Evolutionary conservation across 2,329 filamentous ascomycete species (phyloP).

Genomic region (Exophiala aquamarina): DNA sequence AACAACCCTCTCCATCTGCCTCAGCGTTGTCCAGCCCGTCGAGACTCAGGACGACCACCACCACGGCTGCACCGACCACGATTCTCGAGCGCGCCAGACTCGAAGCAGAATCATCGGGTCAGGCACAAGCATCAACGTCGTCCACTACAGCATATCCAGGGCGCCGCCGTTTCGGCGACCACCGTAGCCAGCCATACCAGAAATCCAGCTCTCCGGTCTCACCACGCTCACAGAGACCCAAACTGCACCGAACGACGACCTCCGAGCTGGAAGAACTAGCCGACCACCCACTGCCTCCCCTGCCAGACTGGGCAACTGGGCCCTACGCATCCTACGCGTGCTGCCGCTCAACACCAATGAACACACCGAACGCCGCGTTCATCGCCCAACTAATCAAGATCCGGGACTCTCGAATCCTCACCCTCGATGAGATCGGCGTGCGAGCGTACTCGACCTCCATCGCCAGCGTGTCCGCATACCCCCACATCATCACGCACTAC

Average conservation of each 20-base stretch:
- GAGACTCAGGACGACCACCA: not conserved
- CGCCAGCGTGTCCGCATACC: conserved; percentile 79
- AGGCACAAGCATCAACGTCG: not conserved
- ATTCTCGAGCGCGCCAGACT: conserved; percentile 58
- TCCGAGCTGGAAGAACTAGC: conserved; percentile 65
- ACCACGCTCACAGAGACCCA: conserved; percentile 36
- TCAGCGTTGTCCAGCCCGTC: not conserved
- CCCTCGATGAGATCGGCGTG: conserved; percentile 74
- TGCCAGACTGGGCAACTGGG: conserved; percentile 69
- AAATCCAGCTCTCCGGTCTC: conserved; percentile 13
- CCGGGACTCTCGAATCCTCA: conserved; percentile 67
- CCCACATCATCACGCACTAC: conserved; percentile 52
- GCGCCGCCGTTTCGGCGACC: conserved; percentile 29
- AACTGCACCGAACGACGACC: conserved; percentile 68
- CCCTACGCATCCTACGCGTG: conserved; percentile 70
- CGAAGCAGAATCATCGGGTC: conserved; percentile 36
- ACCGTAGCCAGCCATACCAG: conserved; percentile 4
- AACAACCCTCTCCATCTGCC: conserved; percentile 2
- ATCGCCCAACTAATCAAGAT: conserved; percentile 74
- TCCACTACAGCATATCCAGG: conserved; percentile 15
- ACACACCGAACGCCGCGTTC: conserved; percentile 73
- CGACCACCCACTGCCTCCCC: conserved; percentile 52
- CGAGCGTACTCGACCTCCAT: conserved; percentile 87
- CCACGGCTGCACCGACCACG: conserved; percentile 1
- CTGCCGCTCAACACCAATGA: conserved; percentile 69